Evolutionary conservation across 1,284 basidiomycete species (phyloP), one percentile per base, ranked within the genome.

Genomic region (Austroboletus niveus): DNA sequence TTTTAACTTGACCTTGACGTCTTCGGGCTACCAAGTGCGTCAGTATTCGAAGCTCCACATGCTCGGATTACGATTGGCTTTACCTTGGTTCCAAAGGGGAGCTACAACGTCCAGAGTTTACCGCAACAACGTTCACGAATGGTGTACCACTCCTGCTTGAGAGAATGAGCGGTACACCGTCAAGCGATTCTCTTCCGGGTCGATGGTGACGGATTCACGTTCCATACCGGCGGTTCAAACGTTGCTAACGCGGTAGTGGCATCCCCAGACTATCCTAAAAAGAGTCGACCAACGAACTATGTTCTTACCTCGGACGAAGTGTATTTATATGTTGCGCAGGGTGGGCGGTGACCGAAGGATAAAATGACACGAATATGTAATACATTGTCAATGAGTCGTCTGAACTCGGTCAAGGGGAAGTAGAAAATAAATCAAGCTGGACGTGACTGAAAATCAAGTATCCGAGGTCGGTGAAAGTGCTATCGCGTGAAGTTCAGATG

Each of bases 401-500:
- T 74, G 36, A 77, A 73, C 55, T 75, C 71, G 56, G 71, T 69
- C 66, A 76, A 71, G 14, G 77, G 76, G 53, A 77, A 72, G 62
- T 72, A 75, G 61, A 17, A 17, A 17, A 17, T 17, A 17, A 17
- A 17, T 17, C 17, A 17, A 17, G 17, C n/a, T n/a, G n/a, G n/a
- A n/a, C n/a, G n/a, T n/a, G n/a, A n/a, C n/a, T n/a, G n/a, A n/a
- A 17, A 17, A 17, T 17, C 17, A 17, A 17, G 17, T 17, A 17
- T 17, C 17, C 17, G 17, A 17, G 17, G 17, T 17, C 17, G 17
- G 17, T 17, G 17, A 17, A 17, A 17, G 17, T 17, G 17, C 17
- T 17, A 17, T 17, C 17, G 17, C 17, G 17, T 17, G 17, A 17
- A 17, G 17, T 17, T 17, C 17, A 17, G 1, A 17, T 17, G 17